Conservation (phyloP, 441 rosid species). For the Bocquillonia castaneifolia region DNA sequence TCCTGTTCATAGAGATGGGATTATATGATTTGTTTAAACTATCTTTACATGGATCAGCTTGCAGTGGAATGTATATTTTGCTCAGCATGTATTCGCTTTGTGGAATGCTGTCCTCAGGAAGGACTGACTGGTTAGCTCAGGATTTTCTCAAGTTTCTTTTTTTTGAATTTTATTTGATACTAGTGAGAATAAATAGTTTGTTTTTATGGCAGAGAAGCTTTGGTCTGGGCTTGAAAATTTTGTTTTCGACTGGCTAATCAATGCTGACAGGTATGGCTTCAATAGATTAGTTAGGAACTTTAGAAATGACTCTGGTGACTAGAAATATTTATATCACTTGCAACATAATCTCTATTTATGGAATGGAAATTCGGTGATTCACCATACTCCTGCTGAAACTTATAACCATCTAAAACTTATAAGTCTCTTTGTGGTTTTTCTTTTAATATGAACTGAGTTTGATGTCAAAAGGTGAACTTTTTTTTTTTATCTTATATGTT, state of each 20-base stretch:
- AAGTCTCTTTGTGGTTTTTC: neutral
- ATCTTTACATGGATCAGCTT: conserved; percentile 53
- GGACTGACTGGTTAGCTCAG: conserved; percentile 85
- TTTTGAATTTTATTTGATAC: conserved; percentile 18
- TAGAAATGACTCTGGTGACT: conserved; percentile 20
- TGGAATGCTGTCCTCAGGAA: conserved; percentile 98
- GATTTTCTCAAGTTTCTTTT: conserved; percentile 18
- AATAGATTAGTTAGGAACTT: conserved; percentile 17
- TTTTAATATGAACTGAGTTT: too few species aligned
- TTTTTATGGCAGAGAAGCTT: conserved; percentile 74
- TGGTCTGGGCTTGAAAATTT: conserved; percentile 99
- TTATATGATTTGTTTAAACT: conserved; percentile 19
- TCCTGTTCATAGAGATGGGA: neutral
- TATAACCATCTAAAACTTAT: neutral
- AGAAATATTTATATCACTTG: conserved; percentile 18
- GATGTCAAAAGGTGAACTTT: too few species aligned
- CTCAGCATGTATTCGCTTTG: conserved; percentile 98
- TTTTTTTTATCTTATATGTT: too few species aligned
- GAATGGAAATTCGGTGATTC: neutral
- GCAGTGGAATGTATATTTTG: conserved; percentile 99
- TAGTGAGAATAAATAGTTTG: conserved; percentile 23
- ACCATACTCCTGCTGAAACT: neutral
- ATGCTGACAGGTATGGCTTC: conserved; percentile 83
- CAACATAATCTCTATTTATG: neutral
- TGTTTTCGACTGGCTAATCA: conserved; percentile 97